Conservation (phyloP, 495 filamentous ascomycete genomes). For the Aspergillus nanangensis region DNA sequence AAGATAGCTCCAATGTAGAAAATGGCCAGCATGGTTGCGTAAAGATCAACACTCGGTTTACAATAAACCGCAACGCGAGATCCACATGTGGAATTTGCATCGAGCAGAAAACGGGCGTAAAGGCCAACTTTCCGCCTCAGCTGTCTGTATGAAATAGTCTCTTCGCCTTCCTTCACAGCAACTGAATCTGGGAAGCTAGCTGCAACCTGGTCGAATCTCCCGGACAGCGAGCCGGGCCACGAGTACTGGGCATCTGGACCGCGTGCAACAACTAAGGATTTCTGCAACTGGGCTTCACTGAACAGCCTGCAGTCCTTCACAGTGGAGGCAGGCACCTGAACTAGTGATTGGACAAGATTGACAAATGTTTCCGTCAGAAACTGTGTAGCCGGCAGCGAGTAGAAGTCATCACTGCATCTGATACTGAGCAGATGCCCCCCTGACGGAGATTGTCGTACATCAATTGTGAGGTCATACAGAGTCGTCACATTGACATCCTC, state of each 20-base stretch:
- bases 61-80: constrained; percentile 14
- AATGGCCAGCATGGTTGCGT: constrained; percentile 49
- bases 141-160: not conserved
- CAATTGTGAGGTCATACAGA: not conserved
- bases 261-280: not conserved
- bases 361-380: not conserved
- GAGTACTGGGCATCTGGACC: not conserved
- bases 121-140: not conserved
- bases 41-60: constrained; percentile 32
- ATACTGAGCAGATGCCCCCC: not conserved
- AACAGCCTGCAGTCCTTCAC: not conserved
- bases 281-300: not conserved
- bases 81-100: not conserved
- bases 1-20: constrained; percentile 43
- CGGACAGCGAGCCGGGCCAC: not conserved
- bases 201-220: not conserved
- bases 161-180: not conserved
- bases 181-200: not conserved
- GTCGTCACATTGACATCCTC: not conserved
- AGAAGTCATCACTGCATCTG: not conserved
- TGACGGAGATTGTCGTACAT: not conserved
- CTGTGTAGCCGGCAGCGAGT: not conserved
- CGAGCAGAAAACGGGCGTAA: not conserved
- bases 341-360: not conserved
- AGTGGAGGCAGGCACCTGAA: not conserved